Conservation (phyloP, 2,329 filamentous ascomycete species). For the Trichoderma sp. region DNA sequence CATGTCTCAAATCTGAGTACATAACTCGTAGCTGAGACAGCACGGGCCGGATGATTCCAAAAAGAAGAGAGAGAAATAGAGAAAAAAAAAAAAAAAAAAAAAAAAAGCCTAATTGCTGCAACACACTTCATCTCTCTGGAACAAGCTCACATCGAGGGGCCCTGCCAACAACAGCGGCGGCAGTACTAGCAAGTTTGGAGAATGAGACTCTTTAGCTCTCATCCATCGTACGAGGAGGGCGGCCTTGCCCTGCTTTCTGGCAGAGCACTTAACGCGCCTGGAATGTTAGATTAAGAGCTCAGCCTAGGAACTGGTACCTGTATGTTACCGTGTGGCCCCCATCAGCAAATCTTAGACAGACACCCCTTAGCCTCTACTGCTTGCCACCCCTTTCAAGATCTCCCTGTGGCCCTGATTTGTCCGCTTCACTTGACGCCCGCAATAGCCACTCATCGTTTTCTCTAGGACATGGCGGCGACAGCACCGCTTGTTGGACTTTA, state of each 20-base stretch:
- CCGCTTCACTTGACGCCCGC: constrained; percentile 20
- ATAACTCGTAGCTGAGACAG: not conserved
- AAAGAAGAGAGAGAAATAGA: not conserved
- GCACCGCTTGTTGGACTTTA: not conserved
- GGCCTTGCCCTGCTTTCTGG: not conserved
- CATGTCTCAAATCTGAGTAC: not conserved
- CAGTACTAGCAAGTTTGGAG: not conserved
- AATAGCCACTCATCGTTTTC: not conserved
- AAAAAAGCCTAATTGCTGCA: not conserved
- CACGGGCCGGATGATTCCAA: not conserved
- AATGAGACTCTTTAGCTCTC: not conserved
- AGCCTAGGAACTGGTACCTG: constrained; percentile 5
- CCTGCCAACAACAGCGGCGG: not conserved
- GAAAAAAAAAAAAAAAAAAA: not conserved
- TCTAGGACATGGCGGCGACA: not conserved
- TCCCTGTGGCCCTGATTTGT: constrained; percentile 2
- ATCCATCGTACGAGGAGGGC: constrained; percentile 9
- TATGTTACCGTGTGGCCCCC: not conserved
- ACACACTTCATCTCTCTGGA: not conserved
- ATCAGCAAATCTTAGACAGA: not conserved
- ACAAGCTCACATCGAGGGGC: not conserved
- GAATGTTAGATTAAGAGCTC: constrained; percentile 6
- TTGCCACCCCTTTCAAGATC: not conserved
- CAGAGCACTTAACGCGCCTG: not conserved
- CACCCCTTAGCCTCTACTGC: not conserved